Base-by-base conservation (phyloP, 2,329 filamentous ascomycete species). In the Bipolaris bicolor region DNA sequence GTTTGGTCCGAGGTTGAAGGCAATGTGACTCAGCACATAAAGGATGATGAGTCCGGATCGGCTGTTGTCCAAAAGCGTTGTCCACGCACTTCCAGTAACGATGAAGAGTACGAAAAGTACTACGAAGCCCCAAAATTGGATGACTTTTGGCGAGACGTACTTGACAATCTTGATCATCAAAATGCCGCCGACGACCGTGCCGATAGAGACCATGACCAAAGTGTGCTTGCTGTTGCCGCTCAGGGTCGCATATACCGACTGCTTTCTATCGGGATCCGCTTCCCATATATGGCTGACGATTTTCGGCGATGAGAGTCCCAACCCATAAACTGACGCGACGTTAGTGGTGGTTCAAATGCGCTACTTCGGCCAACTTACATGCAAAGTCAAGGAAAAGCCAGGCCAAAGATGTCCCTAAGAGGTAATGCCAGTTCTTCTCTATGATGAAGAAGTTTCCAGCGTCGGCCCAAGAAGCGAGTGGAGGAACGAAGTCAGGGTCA, bases 401-500 rank as follows among this genome's bases (percentile, higher is more conserved):
- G 16, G 68, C 64, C 7, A 75, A 52, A 1, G 73, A 76, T 1
- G 73, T 76, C n/a, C 75, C 75, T 11, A 73, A 59, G 0, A 77
- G 66, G 45, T 75, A 74, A 49, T 70, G 68, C 71, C 74, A 76
- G 58, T 76, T 77, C 7, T 72, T 71, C 49, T 77, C 68, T 1
- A 39, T 48, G 39, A 76, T 66, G 53, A 77, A 75, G 57, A 71
- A 76, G 7, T 67, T 48, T 51, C 70, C 72, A 34, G 73, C 67
- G 39, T 76, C 73, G 7, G 49, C 34, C 63, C 66, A 66, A 1
- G 72, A 75, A 15, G 71, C 71, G 6, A 74, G 65, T 11, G 72
- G 71, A 56, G 69, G 76, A 65, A 81, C 80, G 50, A 82, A 79
- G 63, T 80, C 83, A 58, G 83, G 84, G 34, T 74, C 71, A 5